A percentile compares a stretch with the other conserved stretches of the same genome.
phyloP scores from a whole-genome alignment of 176 grass and related monocot species.

The Otatea glauca region DNA sequence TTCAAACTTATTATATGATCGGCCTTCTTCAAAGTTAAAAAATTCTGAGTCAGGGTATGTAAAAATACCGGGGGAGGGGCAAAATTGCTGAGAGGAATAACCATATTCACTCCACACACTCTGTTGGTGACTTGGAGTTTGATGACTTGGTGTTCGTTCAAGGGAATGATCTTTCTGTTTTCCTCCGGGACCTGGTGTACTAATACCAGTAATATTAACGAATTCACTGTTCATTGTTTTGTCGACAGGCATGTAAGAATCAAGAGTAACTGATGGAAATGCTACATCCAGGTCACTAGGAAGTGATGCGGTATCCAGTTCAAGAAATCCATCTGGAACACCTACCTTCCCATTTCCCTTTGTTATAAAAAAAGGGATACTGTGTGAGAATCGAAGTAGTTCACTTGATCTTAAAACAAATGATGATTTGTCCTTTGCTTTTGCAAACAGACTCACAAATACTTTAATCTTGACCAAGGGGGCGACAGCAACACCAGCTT shows the following conservation, averaged over 20 bases:
- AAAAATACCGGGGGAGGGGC: slow-evolving; percentile 16
- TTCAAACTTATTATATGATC: slow-evolving; percentile 55
- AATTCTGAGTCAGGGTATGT: slow-evolving; percentile 56
- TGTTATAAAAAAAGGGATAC: slow-evolving; percentile 62
- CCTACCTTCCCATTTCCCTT: slow-evolving; percentile 59
- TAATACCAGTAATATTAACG: slow-evolving; percentile 14
- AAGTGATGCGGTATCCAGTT: slow-evolving; percentile 72
- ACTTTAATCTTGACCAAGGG: slow-evolving; percentile 65
- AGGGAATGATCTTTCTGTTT: slow-evolving; percentile 32
- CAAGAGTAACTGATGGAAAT: slow-evolving; percentile 60
- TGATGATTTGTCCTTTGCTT: slow-evolving; percentile 44
- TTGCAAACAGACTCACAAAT: slow-evolving; percentile 69
- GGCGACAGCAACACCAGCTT: slow-evolving; percentile 51
- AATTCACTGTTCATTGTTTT: neutral
- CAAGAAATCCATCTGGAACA: slow-evolving; percentile 63
- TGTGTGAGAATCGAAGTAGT: slow-evolving; percentile 74
- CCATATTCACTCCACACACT: neutral
- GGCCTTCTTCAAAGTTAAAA: slow-evolving; percentile 55
- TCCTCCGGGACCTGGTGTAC: slow-evolving; percentile 12
- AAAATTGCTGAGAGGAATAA: slow-evolving; percentile 20
- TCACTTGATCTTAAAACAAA: slow-evolving; percentile 64
- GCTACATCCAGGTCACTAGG: slow-evolving; percentile 56
- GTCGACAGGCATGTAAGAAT: slow-evolving; percentile 28
- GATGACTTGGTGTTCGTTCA: slow-evolving; percentile 28
- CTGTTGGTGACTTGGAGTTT: slow-evolving; percentile 30